Conservation (phyloP, 1,284 basidiomycete species). For the Inonotus obliquus region DNA sequence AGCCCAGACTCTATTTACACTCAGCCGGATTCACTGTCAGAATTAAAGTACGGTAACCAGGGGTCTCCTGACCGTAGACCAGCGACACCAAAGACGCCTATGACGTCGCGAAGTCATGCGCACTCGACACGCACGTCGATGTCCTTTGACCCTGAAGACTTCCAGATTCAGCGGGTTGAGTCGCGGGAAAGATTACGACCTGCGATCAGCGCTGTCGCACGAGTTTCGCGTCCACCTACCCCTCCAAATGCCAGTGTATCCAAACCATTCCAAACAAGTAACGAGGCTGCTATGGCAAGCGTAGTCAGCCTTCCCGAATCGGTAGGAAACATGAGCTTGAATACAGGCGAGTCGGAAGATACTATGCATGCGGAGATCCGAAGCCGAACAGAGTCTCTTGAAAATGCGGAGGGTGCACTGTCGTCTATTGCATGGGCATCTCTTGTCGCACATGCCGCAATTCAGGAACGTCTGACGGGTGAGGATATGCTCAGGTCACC, state of each 20-base stretch:
- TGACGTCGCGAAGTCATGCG: neutral
- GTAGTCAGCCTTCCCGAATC: constrained; percentile 10
- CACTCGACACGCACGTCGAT: constrained; percentile 1
- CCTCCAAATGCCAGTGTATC: neutral
- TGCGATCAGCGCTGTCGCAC: constrained; percentile 18
- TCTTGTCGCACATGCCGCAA: constrained; percentile 13
- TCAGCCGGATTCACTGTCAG: neutral
- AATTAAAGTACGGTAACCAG: neutral
- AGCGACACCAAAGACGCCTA: constrained; percentile 6
- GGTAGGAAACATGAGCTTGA: constrained; percentile 1
- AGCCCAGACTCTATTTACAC: neutral
- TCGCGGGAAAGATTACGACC: constrained; percentile 12
- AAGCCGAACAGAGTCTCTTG: constrained; percentile 1
- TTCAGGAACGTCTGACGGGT: neutral
- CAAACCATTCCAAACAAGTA: neutral
- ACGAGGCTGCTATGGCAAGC: constrained; percentile 1
- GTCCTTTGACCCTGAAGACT: constrained; percentile 13
- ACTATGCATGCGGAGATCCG: constrained; percentile 11
- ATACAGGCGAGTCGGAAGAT: constrained; percentile 4
- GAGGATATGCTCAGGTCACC: constrained; percentile 10
- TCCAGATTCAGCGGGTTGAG: constrained; percentile 15
- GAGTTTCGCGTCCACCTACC: neutral
- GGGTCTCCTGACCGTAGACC: neutral
- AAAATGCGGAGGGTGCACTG: constrained; percentile 4
- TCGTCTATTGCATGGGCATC: constrained; percentile 19